Evolutionary conservation across 768 basidiomycete species (phyloP), one percentile per base, ranked within the genome.

Genomic region (Lactarius akahatsu): DNA sequence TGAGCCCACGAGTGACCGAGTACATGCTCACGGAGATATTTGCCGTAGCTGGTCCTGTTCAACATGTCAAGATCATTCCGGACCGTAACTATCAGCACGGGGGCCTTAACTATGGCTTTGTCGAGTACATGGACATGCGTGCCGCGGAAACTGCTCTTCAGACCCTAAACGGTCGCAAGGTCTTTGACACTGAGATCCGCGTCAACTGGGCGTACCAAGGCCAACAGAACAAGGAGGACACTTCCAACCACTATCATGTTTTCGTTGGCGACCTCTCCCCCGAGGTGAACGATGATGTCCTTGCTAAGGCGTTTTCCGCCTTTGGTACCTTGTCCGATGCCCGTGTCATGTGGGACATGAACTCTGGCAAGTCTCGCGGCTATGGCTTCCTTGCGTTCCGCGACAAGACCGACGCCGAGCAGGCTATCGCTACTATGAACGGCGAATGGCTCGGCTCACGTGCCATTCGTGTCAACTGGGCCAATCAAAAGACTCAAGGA

Each of bases 161-260:
- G 79, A 98, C 97, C 54, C 86, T 99, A 73, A 98, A 98, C 77
- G 97, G 97, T 56, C 92, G 97, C 75, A 97, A 98, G 83, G 98
- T 99, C 74, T 99, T 98, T 73, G 97, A 99, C 80, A 97, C 97
- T 45, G 97, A 99, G 80, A 96, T 99, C 73, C 89, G 94, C 71
- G 96, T 98, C 81, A 99, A 99, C 77, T 99, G 97, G 97, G 97
- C 97, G 41, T 98, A 98, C 78, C 96, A 98, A 78, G 96, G 95
- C 73, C 88, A 91, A 75, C 92, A 96, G 84, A 95, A 94, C 80
- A 98, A 98, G 82, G 97, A 99, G 80, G 97, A 99, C 78, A 96
- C 97, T 54, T 93, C 94, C 57, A 89, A 89, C 71, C 97, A 99
- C 78, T 98, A 87, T 79, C 97, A 99, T 76, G 95, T 99, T 73